phyloP scores from a whole-genome alignment of 2,329 filamentous ascomycete genomes.

The Fonsecaea multimorphosa region DNA sequence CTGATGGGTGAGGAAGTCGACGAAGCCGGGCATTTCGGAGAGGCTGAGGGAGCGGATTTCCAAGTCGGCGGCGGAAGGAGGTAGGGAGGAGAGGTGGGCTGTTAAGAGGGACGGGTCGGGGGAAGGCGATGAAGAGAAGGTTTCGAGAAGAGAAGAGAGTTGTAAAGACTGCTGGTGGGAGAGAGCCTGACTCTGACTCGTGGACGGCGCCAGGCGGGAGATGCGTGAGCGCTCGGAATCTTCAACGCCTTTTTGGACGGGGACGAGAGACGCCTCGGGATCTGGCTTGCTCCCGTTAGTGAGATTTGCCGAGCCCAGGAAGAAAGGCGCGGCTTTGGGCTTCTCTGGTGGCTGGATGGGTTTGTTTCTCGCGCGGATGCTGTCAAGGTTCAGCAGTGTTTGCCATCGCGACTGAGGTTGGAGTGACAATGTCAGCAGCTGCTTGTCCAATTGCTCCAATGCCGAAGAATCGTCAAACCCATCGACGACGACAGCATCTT shows the following conservation, averaged over 20 bases:
- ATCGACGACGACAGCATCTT: slow-evolving; percentile 55
- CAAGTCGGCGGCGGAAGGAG: slow-evolving; percentile 85
- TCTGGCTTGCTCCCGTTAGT: slow-evolving; percentile 32
- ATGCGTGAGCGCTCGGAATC: slow-evolving; percentile 68
- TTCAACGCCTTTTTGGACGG: slow-evolving; percentile 41
- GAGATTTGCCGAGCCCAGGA: slow-evolving; percentile 70
- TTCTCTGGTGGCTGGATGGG: slow-evolving; percentile 89
- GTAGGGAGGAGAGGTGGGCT: slow-evolving; percentile 76
- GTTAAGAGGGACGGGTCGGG: slow-evolving; percentile 73
- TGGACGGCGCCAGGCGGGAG: slow-evolving; percentile 67
- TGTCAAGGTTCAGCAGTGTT: slow-evolving; percentile 86
- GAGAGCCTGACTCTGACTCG: slow-evolving; percentile 24
- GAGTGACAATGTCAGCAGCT: slow-evolving; percentile 86
- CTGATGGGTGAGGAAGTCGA: slow-evolving; percentile 76
- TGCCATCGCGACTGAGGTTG: slow-evolving; percentile 94
- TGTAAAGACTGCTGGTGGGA: background rate
- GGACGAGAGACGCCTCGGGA: slow-evolving; percentile 23
- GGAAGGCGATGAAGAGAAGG: background rate
- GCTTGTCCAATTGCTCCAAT: slow-evolving; percentile 77
- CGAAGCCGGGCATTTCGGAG: slow-evolving; percentile 79
- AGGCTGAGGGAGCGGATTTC: slow-evolving; percentile 83
- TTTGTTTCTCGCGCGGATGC: slow-evolving; percentile 90
- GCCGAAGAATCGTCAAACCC: slow-evolving; percentile 55
- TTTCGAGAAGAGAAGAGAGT: slow-evolving; percentile 10
- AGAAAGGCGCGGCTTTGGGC: slow-evolving; percentile 95